Evolutionary conservation across 192 early-diverging fungal species (phyloP).

Genomic region (Diversispora eburnea): DNA sequence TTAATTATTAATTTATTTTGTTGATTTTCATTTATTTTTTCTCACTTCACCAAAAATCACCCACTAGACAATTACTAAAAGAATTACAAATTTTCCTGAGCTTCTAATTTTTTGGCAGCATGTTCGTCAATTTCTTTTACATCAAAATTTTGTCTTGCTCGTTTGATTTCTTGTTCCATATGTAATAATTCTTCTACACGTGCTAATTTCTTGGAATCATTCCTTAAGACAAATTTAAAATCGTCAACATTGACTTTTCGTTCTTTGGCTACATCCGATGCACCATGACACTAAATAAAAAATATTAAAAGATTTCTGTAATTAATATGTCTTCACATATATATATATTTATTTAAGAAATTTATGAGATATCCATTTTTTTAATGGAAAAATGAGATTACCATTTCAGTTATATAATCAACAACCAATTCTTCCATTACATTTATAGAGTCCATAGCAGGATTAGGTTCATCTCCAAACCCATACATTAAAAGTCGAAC

Average conservation of each 20-base stretch:
- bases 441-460: conserved; percentile 70
- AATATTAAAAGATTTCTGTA: not conserved
- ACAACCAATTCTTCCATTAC: conserved; percentile 80
- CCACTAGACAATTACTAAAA: not conserved
- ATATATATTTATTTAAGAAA: not conserved
- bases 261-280: conserved; percentile 47
- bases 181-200: conserved; percentile 79
- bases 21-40: too few relatives aligned
- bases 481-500: conserved; percentile 81
- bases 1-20: too few relatives aligned
- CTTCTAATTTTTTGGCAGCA: not conserved
- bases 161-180: conserved; percentile 71
- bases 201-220: conserved; percentile 78
- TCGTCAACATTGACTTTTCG: conserved; percentile 69
- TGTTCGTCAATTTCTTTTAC: conserved; percentile 46
- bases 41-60: too few relatives aligned
- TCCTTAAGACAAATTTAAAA: conserved; percentile 69
- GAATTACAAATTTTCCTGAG: not conserved
- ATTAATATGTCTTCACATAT: not conserved
- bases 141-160: conserved; percentile 58
- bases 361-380: not conserved
- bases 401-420: conserved; percentile 75
- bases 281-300: conserved; percentile 49
- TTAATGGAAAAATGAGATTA: conserved; percentile 33
- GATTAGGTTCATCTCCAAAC: conserved; percentile 77